These are phyloP conservation scores for Coelastrella sp. DNA, from an alignment of 139 green algal genomes.

Conservation along the genomic window DNA sequence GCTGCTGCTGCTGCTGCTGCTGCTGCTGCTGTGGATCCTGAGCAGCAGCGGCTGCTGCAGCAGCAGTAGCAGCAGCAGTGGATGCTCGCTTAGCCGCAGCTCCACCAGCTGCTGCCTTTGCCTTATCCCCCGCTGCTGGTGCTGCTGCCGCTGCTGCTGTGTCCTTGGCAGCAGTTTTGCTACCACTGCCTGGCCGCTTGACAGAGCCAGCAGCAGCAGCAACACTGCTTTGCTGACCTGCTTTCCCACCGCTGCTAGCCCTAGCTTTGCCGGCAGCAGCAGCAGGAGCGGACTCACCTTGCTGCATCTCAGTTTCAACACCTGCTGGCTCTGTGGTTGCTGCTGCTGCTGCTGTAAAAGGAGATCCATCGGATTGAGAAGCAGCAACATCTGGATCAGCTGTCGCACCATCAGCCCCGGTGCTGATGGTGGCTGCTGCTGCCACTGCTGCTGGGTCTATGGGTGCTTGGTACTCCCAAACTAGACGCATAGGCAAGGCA, in stretches of 20 bases:
- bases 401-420: background rate
- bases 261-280: background rate
- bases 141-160: background rate
- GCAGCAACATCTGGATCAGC: background rate
- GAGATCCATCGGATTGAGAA: background rate
- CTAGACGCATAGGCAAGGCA: conserved; percentile 1
- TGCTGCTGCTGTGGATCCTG: background rate
- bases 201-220: background rate
- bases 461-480: background rate
- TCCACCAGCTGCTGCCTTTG: background rate
- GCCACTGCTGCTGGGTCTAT: background rate
- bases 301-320: background rate
- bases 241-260: background rate
- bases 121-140: too few species aligned
- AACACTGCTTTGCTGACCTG: background rate
- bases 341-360: background rate
- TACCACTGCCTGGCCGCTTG: background rate
- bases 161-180: background rate
- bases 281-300: background rate
- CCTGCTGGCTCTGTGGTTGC: background rate
- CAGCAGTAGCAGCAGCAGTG: background rate
- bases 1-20: background rate
- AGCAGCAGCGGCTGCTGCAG: too few species aligned
- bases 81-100: too few species aligned
- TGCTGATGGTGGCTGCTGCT: background rate